Conservation (phyloP, 2,329 filamentous ascomycete genomes). For the Clonostachys rhizophaga region DNA sequence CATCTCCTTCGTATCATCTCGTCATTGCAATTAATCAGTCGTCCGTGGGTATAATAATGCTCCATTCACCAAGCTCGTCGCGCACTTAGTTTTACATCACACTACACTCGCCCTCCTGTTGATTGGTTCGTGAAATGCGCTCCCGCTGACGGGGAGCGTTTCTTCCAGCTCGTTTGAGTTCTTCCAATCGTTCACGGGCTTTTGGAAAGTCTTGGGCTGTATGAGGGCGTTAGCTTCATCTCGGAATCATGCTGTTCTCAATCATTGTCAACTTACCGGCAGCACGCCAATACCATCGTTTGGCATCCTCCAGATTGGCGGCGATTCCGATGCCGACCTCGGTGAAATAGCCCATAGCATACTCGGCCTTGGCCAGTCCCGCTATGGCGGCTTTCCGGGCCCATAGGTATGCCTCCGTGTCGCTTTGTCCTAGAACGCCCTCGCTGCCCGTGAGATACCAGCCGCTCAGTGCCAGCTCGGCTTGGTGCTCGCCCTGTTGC, state of each 20-base stretch:
- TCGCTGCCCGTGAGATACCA: slow-evolving; percentile 94
- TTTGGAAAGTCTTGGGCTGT: slow-evolving; percentile 91
- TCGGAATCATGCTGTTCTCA: neutral
- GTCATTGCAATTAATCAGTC: too few relatives aligned
- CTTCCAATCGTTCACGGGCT: slow-evolving; percentile 86
- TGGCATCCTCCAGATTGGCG: slow-evolving; percentile 87
- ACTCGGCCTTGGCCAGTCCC: slow-evolving; percentile 88
- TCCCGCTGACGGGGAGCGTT: slow-evolving; percentile 72
- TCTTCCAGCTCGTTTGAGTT: slow-evolving; percentile 76
- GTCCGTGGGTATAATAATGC: too few relatives aligned
- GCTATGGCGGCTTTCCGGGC: slow-evolving; percentile 87
- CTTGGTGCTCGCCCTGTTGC: slow-evolving; percentile 89
- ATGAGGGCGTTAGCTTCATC: neutral
- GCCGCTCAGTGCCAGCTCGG: slow-evolving; percentile 78
- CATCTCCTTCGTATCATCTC: too few relatives aligned
- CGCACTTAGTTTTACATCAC: slow-evolving; percentile 60
- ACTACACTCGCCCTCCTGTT: slow-evolving; percentile 83
- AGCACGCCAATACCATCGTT: slow-evolving; percentile 96
- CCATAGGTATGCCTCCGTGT: slow-evolving; percentile 97
- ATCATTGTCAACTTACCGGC: slow-evolving; percentile 65
- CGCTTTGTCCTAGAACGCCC: slow-evolving; percentile 83
- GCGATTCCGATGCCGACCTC: slow-evolving; percentile 89
- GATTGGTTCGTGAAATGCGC: slow-evolving; percentile 74
- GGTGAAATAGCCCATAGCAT: slow-evolving; percentile 95
- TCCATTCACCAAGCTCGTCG: neutral